phyloP scores from a whole-genome alignment of 306 rosid genomes.

The Fagus crenata region DNA sequence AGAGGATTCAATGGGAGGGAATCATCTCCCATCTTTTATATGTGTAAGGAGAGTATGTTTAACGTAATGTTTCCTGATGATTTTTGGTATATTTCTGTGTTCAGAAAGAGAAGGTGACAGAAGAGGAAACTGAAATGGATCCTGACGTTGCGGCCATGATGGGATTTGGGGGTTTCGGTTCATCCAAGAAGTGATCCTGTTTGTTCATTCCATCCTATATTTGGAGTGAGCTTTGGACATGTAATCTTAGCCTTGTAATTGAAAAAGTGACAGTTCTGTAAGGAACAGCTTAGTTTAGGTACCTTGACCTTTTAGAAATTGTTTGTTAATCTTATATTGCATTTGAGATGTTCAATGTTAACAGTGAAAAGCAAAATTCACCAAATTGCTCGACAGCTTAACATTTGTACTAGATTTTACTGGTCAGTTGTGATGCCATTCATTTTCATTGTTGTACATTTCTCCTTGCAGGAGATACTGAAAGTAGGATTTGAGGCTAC shows the following conservation, averaged over 20 bases:
- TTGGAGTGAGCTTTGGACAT: conserved; percentile 18
- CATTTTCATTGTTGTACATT: conserved; percentile 33
- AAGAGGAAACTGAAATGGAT: conserved; percentile 78
- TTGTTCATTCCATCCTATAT: conserved; percentile 5
- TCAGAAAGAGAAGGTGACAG: conserved; percentile 80
- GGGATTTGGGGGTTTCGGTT: conserved; percentile 95
- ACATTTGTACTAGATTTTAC: conserved; percentile 4
- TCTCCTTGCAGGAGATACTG: conserved; percentile 6
- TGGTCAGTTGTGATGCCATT: conserved; percentile 12
- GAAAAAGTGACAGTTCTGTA: conserved; percentile 15
- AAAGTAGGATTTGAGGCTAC: neutral
- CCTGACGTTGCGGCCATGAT: conserved; percentile 95
- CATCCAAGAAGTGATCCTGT: conserved; percentile 62
- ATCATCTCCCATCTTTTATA: neutral
- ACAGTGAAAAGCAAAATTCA: neutral
- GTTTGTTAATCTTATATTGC: neutral
- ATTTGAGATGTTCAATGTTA: conserved; percentile 11
- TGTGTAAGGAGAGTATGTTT: neutral
- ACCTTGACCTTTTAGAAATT: conserved; percentile 6
- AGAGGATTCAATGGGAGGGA: no score
- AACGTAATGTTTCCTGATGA: neutral
- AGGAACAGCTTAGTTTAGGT: conserved; percentile 28
- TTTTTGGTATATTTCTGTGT: conserved; percentile 16
- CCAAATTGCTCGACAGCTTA: conserved; percentile 17
- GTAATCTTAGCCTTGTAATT: conserved; percentile 11